Conservation (phyloP, 441 rosid genomes). For the Euphorbia corollata region DNA sequence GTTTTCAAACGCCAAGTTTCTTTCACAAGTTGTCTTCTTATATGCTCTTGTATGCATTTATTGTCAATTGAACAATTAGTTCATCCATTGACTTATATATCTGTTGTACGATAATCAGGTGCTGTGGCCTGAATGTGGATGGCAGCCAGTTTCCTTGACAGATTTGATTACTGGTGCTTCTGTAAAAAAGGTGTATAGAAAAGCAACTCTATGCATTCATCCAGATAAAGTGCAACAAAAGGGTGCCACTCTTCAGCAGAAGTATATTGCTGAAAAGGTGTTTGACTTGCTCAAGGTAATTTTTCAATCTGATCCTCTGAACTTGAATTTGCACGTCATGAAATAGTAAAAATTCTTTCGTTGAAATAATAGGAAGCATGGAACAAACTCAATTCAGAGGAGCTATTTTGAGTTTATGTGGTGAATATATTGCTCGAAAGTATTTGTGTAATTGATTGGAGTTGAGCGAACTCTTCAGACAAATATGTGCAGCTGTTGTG, state of each 20-base stretch:
- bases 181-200: slow-evolving; percentile 77
- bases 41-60: neutral
- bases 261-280: slow-evolving; percentile 81
- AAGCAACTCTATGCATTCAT: slow-evolving; percentile 87
- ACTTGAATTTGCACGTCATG: too few species aligned
- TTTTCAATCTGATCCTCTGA: slow-evolving; percentile 2
- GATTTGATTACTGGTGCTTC: slow-evolving; percentile 67
- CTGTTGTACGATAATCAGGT: slow-evolving; percentile 41
- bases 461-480: slow-evolving; percentile 9
- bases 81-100: slow-evolving; percentile 1
- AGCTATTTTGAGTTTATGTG: slow-evolving; percentile 48
- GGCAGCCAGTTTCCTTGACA: slow-evolving; percentile 89
- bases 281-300: slow-evolving; percentile 90
- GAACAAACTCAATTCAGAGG: slow-evolving; percentile 84
- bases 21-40: neutral
- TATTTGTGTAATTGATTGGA: slow-evolving; percentile 16
- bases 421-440: slow-evolving; percentile 13
- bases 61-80: neutral
- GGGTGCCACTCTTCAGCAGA: slow-evolving; percentile 93
- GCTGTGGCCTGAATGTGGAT: slow-evolving; percentile 95
- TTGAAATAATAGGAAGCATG: slow-evolving; percentile 63
- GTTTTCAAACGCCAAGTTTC: neutral
- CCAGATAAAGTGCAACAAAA: slow-evolving; percentile 98
- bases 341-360: neutral
- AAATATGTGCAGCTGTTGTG: slow-evolving; percentile 16